A percentile compares a stretch with the other conserved stretches of the same genome.
Conservation (phyloP, 1,284 basidiomycete species). For the Sphagnurus paluster region DNA sequence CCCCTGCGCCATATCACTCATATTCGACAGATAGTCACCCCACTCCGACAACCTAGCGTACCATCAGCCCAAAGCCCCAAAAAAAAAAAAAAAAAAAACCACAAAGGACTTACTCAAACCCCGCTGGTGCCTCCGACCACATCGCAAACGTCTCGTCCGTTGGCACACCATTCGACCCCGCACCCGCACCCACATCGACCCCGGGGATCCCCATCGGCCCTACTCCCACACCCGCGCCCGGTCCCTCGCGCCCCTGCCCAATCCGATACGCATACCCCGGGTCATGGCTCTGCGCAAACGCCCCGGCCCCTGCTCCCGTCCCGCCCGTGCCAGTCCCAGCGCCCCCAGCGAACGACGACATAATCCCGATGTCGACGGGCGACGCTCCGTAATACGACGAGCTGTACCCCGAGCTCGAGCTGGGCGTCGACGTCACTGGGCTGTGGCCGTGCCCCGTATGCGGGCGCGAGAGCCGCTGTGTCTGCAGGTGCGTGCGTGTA, state of each 20-base stretch:
- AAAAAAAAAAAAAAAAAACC: neutral
- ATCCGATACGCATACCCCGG: too few species aligned
- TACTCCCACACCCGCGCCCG: neutral
- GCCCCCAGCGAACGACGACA: constrained; percentile 6
- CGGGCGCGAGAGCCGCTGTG: neutral
- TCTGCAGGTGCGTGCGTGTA: neutral
- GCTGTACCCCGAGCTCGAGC: neutral
- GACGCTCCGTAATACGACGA: neutral
- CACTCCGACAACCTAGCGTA: constrained; percentile 14
- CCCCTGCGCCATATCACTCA: neutral
- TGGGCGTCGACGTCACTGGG: neutral
- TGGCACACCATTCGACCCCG: too few species aligned
- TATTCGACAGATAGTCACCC: constrained; percentile 13
- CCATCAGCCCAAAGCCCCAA: neutral
- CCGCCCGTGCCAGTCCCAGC: neutral
- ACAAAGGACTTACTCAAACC: constrained; percentile 49
- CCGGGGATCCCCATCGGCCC: neutral
- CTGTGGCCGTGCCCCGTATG: too few species aligned
- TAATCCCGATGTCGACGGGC: neutral
- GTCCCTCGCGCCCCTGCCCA: too few species aligned
- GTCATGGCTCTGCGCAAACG: too few species aligned
- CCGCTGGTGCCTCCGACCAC: constrained; percentile 56
- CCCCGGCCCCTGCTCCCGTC: neutral
- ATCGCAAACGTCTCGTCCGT: constrained; percentile 39
- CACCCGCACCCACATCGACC: neutral